phyloP scores from a whole-genome alignment of 2,329 filamentous ascomycete genomes.

The Phyllosticta citribraziliensis region DNA sequence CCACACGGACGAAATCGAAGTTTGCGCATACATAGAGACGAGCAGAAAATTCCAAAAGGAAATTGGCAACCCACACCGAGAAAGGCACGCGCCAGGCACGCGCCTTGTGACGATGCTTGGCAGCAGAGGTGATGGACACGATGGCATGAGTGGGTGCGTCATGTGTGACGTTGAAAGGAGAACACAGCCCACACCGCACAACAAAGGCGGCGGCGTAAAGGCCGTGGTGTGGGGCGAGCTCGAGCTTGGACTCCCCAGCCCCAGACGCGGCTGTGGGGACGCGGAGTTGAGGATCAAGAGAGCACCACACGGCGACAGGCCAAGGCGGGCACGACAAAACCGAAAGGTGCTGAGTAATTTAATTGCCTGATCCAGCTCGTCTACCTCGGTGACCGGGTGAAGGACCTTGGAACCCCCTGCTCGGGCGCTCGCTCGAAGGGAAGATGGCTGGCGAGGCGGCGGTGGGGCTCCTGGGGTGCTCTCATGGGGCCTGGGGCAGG shows the following conservation, averaged over 20 bases:
- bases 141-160: background rate
- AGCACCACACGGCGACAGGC: background rate
- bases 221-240: background rate
- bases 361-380: background rate
- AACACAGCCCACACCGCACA: background rate
- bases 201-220: background rate
- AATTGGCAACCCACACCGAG: background rate
- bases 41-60: background rate
- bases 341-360: background rate
- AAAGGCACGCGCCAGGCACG: background rate
- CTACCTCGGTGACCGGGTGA: background rate
- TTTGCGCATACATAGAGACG: background rate
- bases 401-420: background rate
- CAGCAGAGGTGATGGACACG: background rate
- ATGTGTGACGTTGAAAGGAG: background rate
- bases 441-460: conserved; percentile 17
- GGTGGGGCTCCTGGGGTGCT: background rate
- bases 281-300: background rate
- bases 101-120: background rate
- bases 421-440: conserved; percentile 26
- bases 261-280: background rate
- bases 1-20: background rate
- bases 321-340: background rate
- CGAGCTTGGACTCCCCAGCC: background rate
- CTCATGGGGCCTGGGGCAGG: background rate